Base-by-base conservation (phyloP, 306 rosid species). In the Cicer bijugum region DNA sequence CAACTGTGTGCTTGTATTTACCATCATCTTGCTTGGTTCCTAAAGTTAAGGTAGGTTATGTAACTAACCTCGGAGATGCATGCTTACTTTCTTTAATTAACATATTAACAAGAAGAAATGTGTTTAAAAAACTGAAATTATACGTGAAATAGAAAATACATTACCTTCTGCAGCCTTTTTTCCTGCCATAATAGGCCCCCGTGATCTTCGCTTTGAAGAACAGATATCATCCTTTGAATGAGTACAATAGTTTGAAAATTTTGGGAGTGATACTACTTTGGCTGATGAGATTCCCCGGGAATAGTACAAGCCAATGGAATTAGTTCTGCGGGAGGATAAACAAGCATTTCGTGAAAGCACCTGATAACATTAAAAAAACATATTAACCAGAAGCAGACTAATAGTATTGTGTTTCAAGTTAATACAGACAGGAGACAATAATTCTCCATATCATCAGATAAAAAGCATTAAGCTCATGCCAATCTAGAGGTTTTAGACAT, bases 1-100 rank as follows among this genome's bases (percentile, higher is more conserved):
- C 97, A 86, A 95, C 89, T 1, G 99, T 91, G 80, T 95, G 97
- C 85, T 91, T 95, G 88, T 95, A 95, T 75, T 87, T 95, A 53
- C 99, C 92, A 69, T 91, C 97, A 83, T 86, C 96, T 85, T 86
- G 91, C 58, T 85, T 88, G 69, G 69, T 67, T 77, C 97, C 97
- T 95, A 17, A 71, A 80, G 82, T 74, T 75, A 40, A 71, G 57
- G 75, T 57, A 67, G 66, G 46, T 74, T 58, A 79, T 37, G 72
- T 75, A 82, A 76, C 75, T 50, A 76, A 74, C 76, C 56, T 60
- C 39, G 48, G 17, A 76, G 39, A 53, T 39, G 14, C 43, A 67
- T 40, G 51, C 63, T 52, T 33, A 62, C 37, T 40, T 46, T 81
- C 77, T 78, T 20, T 2, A 58, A 61, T 65, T 35, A 56, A 69